A percentile compares a stretch with the other conserved stretches of the same genome.
Evolutionary conservation across 805 yeast genomes (phyloP).

Genomic region (Saccharomycopsis sp.): DNA sequence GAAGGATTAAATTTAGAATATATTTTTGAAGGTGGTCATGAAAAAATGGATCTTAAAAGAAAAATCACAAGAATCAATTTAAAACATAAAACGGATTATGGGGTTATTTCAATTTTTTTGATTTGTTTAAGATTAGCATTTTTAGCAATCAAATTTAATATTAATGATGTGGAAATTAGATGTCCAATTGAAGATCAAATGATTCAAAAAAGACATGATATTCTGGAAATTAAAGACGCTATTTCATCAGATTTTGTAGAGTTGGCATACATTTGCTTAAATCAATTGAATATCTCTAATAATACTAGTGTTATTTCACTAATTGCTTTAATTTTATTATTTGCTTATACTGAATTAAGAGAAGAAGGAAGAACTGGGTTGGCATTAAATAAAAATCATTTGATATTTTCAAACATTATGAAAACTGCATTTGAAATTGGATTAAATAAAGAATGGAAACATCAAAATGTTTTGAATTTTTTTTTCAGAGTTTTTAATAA

Average conservation of each 20-base stretch:
- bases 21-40: background rate
- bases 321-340: constrained; percentile 7
- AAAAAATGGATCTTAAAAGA: background rate
- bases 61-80: constrained; percentile 3
- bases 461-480: background rate
- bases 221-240: background rate
- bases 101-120: constrained; percentile 7
- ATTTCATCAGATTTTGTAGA: constrained; percentile 5
- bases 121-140: constrained; percentile 8
- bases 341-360: constrained; percentile 6
- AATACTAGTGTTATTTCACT: constrained; percentile 5
- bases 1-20: constrained; percentile 7
- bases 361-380: constrained; percentile 15
- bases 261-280: constrained; percentile 10
- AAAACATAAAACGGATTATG: constrained; percentile 8
- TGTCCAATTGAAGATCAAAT: constrained; percentile 10
- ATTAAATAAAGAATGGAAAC: constrained; percentile 5
- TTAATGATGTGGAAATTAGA: constrained; percentile 2
- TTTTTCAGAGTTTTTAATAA: background rate
- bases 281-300: constrained; percentile 4
- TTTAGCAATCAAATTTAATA: constrained; percentile 11
- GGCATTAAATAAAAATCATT: constrained; percentile 8
- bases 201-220: background rate
- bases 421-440: constrained; percentile 7
- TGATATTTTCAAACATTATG: constrained; percentile 1